These are phyloP conservation scores for Paralagenidium karlingii DNA, from an alignment of 352 stramenopile species.

Conservation along the genomic window DNA sequence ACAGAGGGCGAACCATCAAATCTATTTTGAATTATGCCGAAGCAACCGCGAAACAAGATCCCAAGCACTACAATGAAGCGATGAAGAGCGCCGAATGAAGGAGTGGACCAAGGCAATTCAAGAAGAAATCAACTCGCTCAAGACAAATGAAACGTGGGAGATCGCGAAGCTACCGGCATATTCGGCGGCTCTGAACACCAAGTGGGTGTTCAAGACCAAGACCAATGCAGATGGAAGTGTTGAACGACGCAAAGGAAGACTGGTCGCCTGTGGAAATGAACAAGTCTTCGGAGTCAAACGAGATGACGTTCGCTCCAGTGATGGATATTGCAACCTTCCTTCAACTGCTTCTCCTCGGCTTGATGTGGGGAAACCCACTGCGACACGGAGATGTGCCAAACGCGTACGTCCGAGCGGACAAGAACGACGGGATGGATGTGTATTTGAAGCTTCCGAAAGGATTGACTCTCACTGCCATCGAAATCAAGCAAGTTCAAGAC, in stretches of 20 bases:
- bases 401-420: slow-evolving; percentile 13
- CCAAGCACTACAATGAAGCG: slow-evolving; percentile 5
- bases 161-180: not conserved
- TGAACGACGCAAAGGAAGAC: slow-evolving; percentile 6
- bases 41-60: slow-evolving; percentile 2
- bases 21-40: too few species aligned
- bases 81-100: not conserved
- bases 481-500: slow-evolving; percentile 2
- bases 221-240: slow-evolving; percentile 1
- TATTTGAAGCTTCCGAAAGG: slow-evolving; percentile 8
- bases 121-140: not conserved
- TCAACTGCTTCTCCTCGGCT: slow-evolving; percentile 4
- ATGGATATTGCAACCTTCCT: slow-evolving; percentile 12
- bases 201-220: slow-evolving; percentile 17
- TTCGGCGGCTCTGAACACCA: slow-evolving; percentile 5
- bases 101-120: slow-evolving; percentile 2
- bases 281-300: slow-evolving; percentile 7
- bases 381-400: slow-evolving; percentile 15
- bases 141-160: slow-evolving; percentile 2
- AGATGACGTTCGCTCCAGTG: slow-evolving; percentile 10
- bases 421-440: slow-evolving; percentile 8
- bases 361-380: slow-evolving; percentile 6
- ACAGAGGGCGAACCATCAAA: too few species aligned
- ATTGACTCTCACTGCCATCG: slow-evolving; percentile 4
- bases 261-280: slow-evolving; percentile 8